phyloP scores from a whole-genome alignment of 1,284 basidiomycete species.

The Puccinia horiana region DNA sequence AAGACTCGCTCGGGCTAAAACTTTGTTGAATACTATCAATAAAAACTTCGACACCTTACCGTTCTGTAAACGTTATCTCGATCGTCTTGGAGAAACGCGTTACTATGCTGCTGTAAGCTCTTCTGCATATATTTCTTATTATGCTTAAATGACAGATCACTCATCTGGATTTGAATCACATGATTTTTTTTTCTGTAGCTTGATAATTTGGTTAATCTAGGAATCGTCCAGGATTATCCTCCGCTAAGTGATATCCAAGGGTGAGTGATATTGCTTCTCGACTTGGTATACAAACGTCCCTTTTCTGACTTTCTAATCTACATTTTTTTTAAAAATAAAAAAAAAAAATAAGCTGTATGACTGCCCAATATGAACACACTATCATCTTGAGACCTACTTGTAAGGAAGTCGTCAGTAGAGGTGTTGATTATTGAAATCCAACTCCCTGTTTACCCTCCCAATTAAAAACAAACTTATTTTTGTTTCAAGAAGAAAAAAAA shows the following conservation, averaged over 20 bases:
- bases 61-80: constrained; percentile 92
- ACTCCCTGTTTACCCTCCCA: too few species aligned
- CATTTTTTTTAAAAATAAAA: neutral
- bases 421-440: constrained; percentile 75
- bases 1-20: constrained; percentile 81
- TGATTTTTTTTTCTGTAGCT: constrained; percentile 63
- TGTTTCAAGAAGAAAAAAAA: too few species aligned
- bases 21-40: constrained; percentile 82
- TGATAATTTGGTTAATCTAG: constrained; percentile 83
- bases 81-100: constrained; percentile 88
- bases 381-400: constrained; percentile 84
- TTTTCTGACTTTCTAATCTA: too few species aligned
- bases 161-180: constrained; percentile 26
- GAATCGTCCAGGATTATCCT: constrained; percentile 90
- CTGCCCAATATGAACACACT: constrained; percentile 94
- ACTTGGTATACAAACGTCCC: too few species aligned
- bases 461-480: too few species aligned
- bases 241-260: constrained; percentile 72
- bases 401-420: constrained; percentile 92
- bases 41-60: constrained; percentile 93
- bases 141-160: neutral
- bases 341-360: constrained; percentile 69
- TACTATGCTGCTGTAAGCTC: constrained; percentile 81
- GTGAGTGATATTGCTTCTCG: constrained; percentile 59
- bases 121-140: neutral